Base-by-base conservation (phyloP, 345 rosid species). In the Salix suchowensis region DNA sequence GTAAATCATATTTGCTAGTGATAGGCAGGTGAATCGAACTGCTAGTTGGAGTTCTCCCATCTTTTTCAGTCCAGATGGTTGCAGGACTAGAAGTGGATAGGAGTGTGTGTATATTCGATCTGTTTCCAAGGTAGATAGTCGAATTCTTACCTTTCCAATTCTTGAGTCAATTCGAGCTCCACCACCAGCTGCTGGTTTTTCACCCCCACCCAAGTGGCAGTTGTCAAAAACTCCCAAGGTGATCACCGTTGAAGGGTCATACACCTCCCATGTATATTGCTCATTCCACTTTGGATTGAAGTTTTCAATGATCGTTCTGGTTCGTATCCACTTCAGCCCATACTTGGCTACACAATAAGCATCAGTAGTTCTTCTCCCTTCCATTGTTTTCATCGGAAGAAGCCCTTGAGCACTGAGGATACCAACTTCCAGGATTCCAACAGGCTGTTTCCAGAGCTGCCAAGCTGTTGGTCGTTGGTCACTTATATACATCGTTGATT, bases 281-380 rank as follows among this genome's bases (percentile, higher is more conserved):
- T 81, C 84, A 44, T 81, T 81, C 84, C 84, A 81, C 75, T 81
- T 81, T 26, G 84, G 84, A 68, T 50, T 81, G 70, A 81, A 81
- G 67, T 62, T 81, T 4, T 77, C 84, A 0, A 81, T 34, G 67
- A 81, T 77, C 16, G 84, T 81, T 73, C 84, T 70, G n/a, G 84
- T 81, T 26, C 84, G 55, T 1, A 81, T 78, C 84, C 84, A 81
- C 69, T 81, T 81, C 42, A 72, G 68, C 14, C 84, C 84, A 44
- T 77, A 81, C 75, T 81, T 81, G 39, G 84, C 84, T 40, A 81
- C 81, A 64, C 84, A 81, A 66, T 77, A 81, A 26, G 81, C 81
- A 74, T 81, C 81, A 4, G 84, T 77, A 2, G 72, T 40, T 24
- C 81, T 78, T 70, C 54, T 65, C 21, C 76, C 78, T 7, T 81